Conservation (phyloP, 169 alveolate genomes). For the Babesia ovata region DNA sequence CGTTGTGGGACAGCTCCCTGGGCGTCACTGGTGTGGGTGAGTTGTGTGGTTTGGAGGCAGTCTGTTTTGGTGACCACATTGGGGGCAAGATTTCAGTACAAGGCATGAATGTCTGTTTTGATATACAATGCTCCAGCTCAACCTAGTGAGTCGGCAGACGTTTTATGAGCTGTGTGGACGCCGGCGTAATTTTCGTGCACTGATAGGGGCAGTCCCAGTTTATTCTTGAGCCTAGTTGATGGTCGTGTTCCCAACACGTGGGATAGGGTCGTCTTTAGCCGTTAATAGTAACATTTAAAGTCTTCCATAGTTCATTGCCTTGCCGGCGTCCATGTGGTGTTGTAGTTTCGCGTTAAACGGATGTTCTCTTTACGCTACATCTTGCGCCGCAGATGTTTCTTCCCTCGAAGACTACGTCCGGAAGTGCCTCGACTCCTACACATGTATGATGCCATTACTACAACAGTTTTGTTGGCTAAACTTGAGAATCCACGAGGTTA, state of each 20-base stretch:
- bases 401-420: slow-evolving; percentile 62
- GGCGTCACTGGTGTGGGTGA: slow-evolving; percentile 68
- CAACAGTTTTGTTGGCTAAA: slow-evolving; percentile 71
- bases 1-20: slow-evolving; percentile 45
- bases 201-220: background rate
- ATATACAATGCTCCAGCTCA: slow-evolving; percentile 22
- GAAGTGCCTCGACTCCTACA: slow-evolving; percentile 71
- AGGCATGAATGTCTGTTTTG: slow-evolving; percentile 44
- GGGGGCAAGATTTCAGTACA: slow-evolving; percentile 42
- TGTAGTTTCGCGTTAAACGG: background rate
- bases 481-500: slow-evolving; percentile 67
- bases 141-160: background rate
- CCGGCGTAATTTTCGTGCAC: background rate
- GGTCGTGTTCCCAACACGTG: background rate
- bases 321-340: background rate
- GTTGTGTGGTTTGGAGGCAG: slow-evolving; percentile 45
- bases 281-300: no score
- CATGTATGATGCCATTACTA: slow-evolving; percentile 74
- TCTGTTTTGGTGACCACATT: slow-evolving; percentile 29
- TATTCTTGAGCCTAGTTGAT: background rate
- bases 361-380: background rate
- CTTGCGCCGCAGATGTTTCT: slow-evolving; percentile 44
- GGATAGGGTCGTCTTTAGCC: background rate
- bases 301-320: no score
- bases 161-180: background rate